These are phyloP conservation scores for Alternaria consortialis DNA, from an alignment of 2,329 filamentous ascomycete genomes.

Conservation along the genomic window DNA sequence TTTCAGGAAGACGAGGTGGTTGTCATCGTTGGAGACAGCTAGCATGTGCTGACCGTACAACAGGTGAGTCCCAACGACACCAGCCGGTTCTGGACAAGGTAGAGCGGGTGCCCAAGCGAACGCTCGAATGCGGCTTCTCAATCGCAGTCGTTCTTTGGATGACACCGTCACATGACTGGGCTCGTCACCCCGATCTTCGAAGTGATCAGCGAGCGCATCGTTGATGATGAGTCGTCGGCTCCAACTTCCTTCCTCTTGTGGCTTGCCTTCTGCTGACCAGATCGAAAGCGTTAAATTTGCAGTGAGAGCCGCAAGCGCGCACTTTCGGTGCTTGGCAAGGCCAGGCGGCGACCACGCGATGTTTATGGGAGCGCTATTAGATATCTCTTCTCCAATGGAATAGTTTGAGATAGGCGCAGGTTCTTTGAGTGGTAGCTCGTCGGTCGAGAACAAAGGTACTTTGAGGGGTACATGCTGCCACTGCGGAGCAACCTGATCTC, in stretches of 20 bases:
- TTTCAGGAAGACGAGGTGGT: conserved; percentile 50
- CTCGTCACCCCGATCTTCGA: conserved; percentile 31
- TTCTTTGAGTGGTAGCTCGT: conserved; percentile 58
- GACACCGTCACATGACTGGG: conserved; percentile 23
- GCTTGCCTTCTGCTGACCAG: conserved; percentile 61
- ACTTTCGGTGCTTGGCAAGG: conserved; percentile 63
- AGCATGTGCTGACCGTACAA: conserved; percentile 45
- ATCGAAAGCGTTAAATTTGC: conserved; percentile 65
- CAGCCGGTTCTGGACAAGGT: conserved; percentile 14
- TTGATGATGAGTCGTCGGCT: conserved; percentile 64
- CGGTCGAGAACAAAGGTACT: conserved; percentile 61
- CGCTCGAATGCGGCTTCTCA: conserved; percentile 51
- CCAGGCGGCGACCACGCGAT: conserved; percentile 67
- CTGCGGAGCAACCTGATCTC: conserved; percentile 42
- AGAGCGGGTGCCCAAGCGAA: conserved; percentile 54
- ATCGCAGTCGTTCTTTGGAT: conserved; percentile 46
- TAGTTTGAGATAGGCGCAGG: conserved; percentile 59
- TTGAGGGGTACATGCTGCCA: conserved; percentile 55
- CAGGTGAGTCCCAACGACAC: conserved; percentile 37
- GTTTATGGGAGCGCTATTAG: conserved; percentile 58
- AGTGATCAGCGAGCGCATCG: conserved; percentile 54
- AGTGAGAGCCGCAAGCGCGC: conserved; percentile 64
- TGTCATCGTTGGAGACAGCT: conserved; percentile 54
- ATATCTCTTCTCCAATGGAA: conserved; percentile 68
- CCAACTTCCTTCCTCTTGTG: conserved; percentile 58